phyloP scores from a whole-genome alignment of 352 stramenopile species.

The Peronospora destructor region DNA sequence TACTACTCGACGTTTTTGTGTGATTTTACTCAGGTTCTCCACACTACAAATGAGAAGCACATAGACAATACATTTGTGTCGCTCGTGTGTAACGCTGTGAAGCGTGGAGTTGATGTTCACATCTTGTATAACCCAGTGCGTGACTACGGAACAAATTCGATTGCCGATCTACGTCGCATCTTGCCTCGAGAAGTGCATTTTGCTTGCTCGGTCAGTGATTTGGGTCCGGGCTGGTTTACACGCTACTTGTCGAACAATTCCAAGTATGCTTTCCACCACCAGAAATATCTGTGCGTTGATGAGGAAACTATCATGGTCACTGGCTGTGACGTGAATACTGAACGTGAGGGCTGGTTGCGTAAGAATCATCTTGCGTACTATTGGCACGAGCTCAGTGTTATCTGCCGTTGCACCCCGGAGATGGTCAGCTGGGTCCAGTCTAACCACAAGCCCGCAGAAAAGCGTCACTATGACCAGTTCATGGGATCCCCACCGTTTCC shows the following conservation, averaged over 20 bases:
- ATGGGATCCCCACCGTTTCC: slow-evolving; percentile 56
- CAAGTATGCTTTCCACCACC: slow-evolving; percentile 77
- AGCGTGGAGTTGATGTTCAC: slow-evolving; percentile 53
- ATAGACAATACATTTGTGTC: slow-evolving; percentile 52
- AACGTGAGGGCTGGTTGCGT: slow-evolving; percentile 60
- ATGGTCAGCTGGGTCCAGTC: slow-evolving; percentile 56
- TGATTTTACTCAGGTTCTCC: slow-evolving; percentile 58
- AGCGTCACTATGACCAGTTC: slow-evolving; percentile 51
- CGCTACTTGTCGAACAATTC: slow-evolving; percentile 67
- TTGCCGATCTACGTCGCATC: slow-evolving; percentile 37
- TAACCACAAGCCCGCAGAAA: slow-evolving; percentile 40
- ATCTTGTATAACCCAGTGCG: slow-evolving; percentile 70
- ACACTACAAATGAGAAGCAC: slow-evolving; percentile 23
- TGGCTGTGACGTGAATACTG: slow-evolving; percentile 66
- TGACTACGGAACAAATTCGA: slow-evolving; percentile 65
- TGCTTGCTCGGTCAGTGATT: slow-evolving; percentile 56
- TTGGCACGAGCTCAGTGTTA: slow-evolving; percentile 70
- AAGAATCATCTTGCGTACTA: slow-evolving; percentile 62
- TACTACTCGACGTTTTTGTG: slow-evolving; percentile 82
- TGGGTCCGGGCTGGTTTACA: slow-evolving; percentile 44
- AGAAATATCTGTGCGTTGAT: slow-evolving; percentile 75
- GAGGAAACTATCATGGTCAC: slow-evolving; percentile 62
- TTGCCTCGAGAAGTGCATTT: slow-evolving; percentile 47
- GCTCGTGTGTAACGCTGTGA: slow-evolving; percentile 45
- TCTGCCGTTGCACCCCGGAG: slow-evolving; percentile 38